These are phyloP conservation scores for Lodderomyces pseudojiufengensis DNA, from an alignment of 1,139 yeast genomes.

Conservation along the genomic window DNA sequence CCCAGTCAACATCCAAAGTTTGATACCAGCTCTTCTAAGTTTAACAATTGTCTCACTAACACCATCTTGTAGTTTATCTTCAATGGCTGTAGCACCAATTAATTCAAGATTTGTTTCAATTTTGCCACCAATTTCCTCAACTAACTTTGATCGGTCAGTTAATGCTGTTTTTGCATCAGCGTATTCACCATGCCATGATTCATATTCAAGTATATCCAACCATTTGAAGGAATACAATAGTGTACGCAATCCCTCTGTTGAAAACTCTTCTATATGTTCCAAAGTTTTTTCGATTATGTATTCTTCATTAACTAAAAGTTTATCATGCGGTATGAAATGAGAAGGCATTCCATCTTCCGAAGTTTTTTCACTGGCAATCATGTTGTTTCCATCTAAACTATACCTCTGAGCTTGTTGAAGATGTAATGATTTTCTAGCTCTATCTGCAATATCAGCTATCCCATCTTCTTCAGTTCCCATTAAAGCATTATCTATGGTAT, in stretches of 20 bases:
- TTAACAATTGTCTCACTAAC: slow-evolving; percentile 93
- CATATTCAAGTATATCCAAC: slow-evolving; percentile 58
- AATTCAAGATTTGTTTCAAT: slow-evolving; percentile 67
- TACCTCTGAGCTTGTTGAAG: slow-evolving; percentile 58
- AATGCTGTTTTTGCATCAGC: slow-evolving; percentile 76
- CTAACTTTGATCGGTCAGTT: slow-evolving; percentile 57
- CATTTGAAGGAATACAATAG: slow-evolving; percentile 77
- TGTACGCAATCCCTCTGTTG: slow-evolving; percentile 92
- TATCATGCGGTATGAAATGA: slow-evolving; percentile 54
- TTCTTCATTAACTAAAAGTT: slow-evolving; percentile 66
- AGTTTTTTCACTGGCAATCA: not conserved
- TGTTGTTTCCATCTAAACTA: slow-evolving; percentile 25
- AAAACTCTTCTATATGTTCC: slow-evolving; percentile 88
- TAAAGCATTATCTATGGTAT: slow-evolving; percentile 56
- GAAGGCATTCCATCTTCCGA: not conserved
- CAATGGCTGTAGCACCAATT: slow-evolving; percentile 94
- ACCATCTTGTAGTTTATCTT: slow-evolving; percentile 93
- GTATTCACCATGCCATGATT: slow-evolving; percentile 63
- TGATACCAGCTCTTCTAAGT: slow-evolving; percentile 87
- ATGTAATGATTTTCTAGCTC: slow-evolving; percentile 62
- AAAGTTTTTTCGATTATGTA: slow-evolving; percentile 78
- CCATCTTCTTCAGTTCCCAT: slow-evolving; percentile 52
- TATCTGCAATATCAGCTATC: slow-evolving; percentile 53
- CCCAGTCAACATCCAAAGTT: slow-evolving; percentile 97
- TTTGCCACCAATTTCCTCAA: slow-evolving; percentile 69